Evolutionary conservation across 2,329 filamentous ascomycete genomes (phyloP), one percentile per base, ranked within the genome.

Genomic region (Penicillium sp.): DNA sequence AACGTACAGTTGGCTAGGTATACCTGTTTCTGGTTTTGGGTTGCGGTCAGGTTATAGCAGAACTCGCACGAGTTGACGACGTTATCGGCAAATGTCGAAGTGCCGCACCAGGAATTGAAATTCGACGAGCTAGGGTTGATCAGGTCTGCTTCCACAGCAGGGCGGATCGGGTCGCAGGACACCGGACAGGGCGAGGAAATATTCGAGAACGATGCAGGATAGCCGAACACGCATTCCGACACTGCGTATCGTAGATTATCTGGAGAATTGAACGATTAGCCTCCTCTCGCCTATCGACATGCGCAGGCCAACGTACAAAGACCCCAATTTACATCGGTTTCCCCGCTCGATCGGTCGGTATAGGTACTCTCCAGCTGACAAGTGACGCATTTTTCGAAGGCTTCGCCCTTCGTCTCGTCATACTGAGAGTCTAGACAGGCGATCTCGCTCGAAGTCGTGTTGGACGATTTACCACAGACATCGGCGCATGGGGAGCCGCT

Each of bases 161-260:
- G 46, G 20, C 58, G 54, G 26, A 78, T 54, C 0, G 62, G 46
- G n/a, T 68, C 62, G 51, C 75, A 78, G 20, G 70, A 66, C 12
- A 78, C 75, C 39, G 75, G 69, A 49, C 75, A 78, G 4, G 74
- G 75, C 8, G 72, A 75, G 7, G 74, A 76, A 13, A 75, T 65
- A 60, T 67, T 74, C 55, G 55, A 66, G 51, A 64, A 61, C 20
- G 46, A 53, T n/a, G 59, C 56, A 7, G 76, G 76, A 23, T 59
- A 72, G 24, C 69, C 73, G 59, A 71, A 78, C 29, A 78, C 69
- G 54, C 76, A 78, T 36, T 64, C 68, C 4, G 73, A 70, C 32
- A 78, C 69, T 1, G 75, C 68, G 54, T 68, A 78, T 33, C 76
- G 75, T 41, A 78, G 67, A 46, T 78, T 77, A 61, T 75, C 76